Evolutionary conservation across 441 rosid genomes (phyloP), one percentile per base, ranked within the genome.

Genomic region (Jatropha multifida): DNA sequence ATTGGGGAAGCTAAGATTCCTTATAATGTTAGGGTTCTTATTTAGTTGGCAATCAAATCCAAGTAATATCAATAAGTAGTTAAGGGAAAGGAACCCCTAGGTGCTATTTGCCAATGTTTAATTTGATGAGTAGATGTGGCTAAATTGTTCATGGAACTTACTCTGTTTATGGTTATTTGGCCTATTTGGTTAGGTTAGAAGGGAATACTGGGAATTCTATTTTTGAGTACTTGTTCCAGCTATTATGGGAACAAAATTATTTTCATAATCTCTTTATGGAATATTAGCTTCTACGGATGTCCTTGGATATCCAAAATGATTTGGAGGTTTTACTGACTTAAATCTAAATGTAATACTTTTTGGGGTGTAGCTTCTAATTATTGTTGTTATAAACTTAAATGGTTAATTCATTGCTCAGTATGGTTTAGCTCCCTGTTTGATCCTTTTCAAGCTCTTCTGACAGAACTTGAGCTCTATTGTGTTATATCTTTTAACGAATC

Each of bases 361-460:
- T 26, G 52, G 54, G 42, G 7, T 44, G 20, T 58, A 44, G 42
- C 66, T 59, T 54, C 20, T 54, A 15, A 54, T 17, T 54, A 18
- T 54, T 54, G 56, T 52, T 20, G 8, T 54, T 49, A 15, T 18
- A 69, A 69, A 4, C 20, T 13, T 26, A 2, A 48, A 49, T 23
- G 23, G 11, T 26, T 6, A 48, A 68, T 23, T 12, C 41, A 15
- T 3, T 69, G n/a, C 37, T 4, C 13, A 40, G 10, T 71, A 8
- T 59, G 32, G 38, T 56, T 71, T 71, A 41, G 20, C 63, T 9
- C 65, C 5, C 56, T 23, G 52, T 64, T 38, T 63, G 67, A 38
- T 17, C 46, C 20, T 3, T 17, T 64, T 20, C 6, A 18, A 3
- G 20, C 32, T 38, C 8, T 64, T 14, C 4, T 44, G 37, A 8